These are phyloP conservation scores for Thelephora aurantiotincta DNA, from an alignment of 768 basidiomycete genomes.

Conservation along the genomic window DNA sequence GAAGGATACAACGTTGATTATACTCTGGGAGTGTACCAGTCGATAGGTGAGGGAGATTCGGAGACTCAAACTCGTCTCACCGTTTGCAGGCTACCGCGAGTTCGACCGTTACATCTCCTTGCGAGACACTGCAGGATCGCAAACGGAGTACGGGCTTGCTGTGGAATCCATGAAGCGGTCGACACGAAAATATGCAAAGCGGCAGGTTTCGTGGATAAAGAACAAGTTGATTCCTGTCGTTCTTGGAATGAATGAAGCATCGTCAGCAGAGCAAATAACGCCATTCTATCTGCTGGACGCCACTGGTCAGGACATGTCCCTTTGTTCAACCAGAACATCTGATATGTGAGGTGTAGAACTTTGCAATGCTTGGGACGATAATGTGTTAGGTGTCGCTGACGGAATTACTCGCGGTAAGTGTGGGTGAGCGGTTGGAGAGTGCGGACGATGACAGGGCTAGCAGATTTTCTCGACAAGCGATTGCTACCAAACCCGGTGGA, in stretches of 20 bases:
- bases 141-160: conserved; percentile 35
- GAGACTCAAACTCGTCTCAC: conserved; percentile 1
- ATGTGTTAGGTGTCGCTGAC: conserved; percentile 39
- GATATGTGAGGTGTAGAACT: conserved; percentile 22
- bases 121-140: conserved; percentile 18
- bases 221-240: conserved; percentile 78
- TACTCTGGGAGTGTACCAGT: conserved; percentile 83
- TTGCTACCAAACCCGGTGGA: conserved; percentile 40
- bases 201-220: conserved; percentile 84
- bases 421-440: too few species aligned
- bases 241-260: conserved; percentile 29
- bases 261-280: conserved; percentile 8
- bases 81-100: conserved; percentile 73
- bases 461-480: conserved; percentile 41
- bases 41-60: conserved; percentile 50
- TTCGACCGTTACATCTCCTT: conserved; percentile 56
- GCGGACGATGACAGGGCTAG: not conserved
- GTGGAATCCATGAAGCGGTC: conserved; percentile 73
- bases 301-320: conserved; percentile 28
- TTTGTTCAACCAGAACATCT: not conserved
- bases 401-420: conserved; percentile 31
- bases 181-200: conserved; percentile 83
- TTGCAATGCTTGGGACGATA: conserved; percentile 40
- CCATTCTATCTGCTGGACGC: conserved; percentile 53
- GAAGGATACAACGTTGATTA: conserved; percentile 30